Evolutionary conservation across 2,329 filamentous ascomycete species (phyloP).

Genomic region (Hypoxylon sp.): DNA sequence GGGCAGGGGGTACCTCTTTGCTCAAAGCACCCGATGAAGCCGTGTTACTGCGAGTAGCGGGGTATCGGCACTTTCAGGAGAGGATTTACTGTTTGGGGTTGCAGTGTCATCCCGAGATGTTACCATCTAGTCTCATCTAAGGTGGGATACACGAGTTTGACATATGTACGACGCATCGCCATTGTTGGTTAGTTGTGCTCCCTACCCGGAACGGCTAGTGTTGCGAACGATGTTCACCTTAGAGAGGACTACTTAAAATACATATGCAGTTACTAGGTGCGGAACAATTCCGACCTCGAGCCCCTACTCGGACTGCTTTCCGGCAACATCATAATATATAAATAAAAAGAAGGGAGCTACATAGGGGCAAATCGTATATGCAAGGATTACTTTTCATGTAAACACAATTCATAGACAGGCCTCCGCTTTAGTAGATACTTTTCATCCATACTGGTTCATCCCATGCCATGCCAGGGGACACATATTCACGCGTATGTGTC

Average conservation of each 20-base stretch:
- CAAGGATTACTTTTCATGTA: no score
- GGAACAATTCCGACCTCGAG: neutral
- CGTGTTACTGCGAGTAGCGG: constrained; percentile 21
- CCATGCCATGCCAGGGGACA: no score
- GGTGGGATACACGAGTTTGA: neutral
- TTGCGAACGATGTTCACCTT: neutral
- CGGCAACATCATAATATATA: neutral
- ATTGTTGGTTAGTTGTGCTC: neutral
- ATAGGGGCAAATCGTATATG: neutral
- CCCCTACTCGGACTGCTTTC: neutral
- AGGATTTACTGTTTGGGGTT: constrained; percentile 7
- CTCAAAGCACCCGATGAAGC: neutral
- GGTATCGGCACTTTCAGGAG: constrained; percentile 26
- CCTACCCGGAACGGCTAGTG: neutral
- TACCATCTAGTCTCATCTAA: neutral
- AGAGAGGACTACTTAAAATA: neutral
- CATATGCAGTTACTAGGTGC: neutral
- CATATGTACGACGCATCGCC: neutral
- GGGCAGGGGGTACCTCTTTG: constrained; percentile 5
- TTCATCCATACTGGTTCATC: no score
- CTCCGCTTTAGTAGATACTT: no score
- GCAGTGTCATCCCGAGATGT: constrained; percentile 2
- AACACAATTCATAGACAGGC: no score
- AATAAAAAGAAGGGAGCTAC: neutral
- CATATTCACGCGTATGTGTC: no score